Evolutionary conservation across 257 asterid genomes (phyloP), one percentile per base, ranked within the genome.

Genomic region (Oldenlandia corymbosa): DNA sequence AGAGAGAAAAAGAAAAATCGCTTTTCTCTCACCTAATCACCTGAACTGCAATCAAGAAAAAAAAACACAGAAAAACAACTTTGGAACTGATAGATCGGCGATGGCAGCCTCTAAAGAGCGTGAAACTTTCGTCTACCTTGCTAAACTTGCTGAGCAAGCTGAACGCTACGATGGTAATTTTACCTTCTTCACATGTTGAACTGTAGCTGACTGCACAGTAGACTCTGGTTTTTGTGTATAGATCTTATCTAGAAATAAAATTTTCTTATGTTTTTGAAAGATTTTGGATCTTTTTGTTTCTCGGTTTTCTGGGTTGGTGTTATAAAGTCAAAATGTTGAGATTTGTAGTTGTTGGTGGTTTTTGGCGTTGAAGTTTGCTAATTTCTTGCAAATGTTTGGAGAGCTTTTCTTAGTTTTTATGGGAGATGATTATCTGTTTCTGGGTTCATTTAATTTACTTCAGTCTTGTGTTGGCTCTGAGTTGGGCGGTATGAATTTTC

Each of bases 81-180:
- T 9, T 52, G 42, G 32, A 43, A 42, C 46, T 42, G 49, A 46
- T 43, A 58, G 73, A 75, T 75, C 80, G 67, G 76, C 71, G 12
- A 75, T 75, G 80, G 76, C 75, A 28, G 64, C 76, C 26, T 56
- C 67, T 24, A 77, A 70, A 42, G 79, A 77, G 32, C 76, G 79
- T 31, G 79, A 77, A 42, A 73, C 26, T 66, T 67, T 69, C 54
- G 76, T 73, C 45, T 77, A 73, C 66, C 60, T 72, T 23, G 81
- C 81, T 61, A 76, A 68, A 66, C 78, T 76, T 27, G 78, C 78
- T 58, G 81, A 77, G 68, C 79, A 73, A 62, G 79, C 79, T 37
- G 79, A 73, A 34, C 76, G 82, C 12, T 77, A 77, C 32, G 79
- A 77, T 52, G 82, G 82, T 77, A 72, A 65, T 49, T 49, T 54